Evolutionary conservation across 2,329 filamentous ascomycete species (phyloP).

Genomic region (Metarhizium sp.): DNA sequence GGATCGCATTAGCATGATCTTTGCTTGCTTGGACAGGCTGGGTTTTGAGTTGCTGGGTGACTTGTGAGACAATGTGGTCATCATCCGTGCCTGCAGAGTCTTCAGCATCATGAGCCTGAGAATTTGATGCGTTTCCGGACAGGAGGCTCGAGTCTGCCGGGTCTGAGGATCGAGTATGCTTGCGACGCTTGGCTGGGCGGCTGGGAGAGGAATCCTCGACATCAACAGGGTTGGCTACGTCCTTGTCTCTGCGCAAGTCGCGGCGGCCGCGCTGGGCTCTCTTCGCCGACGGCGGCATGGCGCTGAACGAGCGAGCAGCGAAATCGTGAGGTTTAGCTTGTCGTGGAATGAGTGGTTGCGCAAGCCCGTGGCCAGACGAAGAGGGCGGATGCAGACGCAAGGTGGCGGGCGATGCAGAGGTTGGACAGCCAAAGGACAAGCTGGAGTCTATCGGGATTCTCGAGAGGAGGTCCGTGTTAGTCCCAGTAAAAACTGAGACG

Average conservation of each 20-base stretch:
- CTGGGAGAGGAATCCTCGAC: conserved; percentile 48
- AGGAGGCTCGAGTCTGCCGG: conserved; percentile 8
- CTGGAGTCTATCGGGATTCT: neutral
- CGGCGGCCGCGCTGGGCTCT: conserved; percentile 27
- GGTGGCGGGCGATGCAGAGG: neutral
- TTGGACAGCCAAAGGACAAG: neutral
- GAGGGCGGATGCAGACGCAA: neutral
- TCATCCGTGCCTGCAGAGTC: conserved; percentile 36
- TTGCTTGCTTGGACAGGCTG: conserved; percentile 48
- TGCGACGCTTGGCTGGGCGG: conserved; percentile 55
- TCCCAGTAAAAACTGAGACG: neutral
- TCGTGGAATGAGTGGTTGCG: neutral
- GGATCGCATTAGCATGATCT: conserved; percentile 55
- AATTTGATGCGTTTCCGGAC: conserved; percentile 7
- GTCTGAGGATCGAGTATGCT: conserved; percentile 32
- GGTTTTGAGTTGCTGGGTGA: conserved; percentile 41
- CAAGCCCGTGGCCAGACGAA: conserved; percentile 5
- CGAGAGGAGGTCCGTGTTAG: neutral
- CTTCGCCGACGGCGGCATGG: conserved; percentile 29
- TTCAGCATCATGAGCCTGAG: conserved; percentile 28
- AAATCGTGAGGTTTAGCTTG: neutral
- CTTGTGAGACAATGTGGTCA: conserved; percentile 45
- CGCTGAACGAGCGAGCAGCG: conserved; percentile 1
- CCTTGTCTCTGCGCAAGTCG: conserved; percentile 28
- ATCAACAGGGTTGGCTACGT: conserved; percentile 24